Conservation (phyloP, 441 rosid genomes). For the Bruguiera hainesii region DNA sequence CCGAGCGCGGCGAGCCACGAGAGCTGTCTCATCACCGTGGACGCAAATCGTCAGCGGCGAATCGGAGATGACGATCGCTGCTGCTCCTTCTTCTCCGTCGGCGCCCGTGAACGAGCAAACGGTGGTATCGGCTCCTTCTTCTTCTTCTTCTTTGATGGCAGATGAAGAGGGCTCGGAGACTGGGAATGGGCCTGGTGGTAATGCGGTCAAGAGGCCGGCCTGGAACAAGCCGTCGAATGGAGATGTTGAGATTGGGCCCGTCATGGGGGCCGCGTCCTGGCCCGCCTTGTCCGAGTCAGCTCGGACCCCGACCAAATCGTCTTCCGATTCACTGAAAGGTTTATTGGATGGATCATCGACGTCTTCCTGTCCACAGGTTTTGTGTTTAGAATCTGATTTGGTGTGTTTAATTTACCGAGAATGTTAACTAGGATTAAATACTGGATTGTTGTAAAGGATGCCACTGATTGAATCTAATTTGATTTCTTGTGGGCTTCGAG, state of each 20-base stretch:
- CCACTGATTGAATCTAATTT: background rate
- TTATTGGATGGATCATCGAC: conserved; percentile 51
- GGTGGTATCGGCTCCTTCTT: conserved; percentile 10
- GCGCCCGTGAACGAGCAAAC: conserved; percentile 28
- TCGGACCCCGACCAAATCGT: conserved; percentile 45
- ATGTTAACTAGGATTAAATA: background rate
- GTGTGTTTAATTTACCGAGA: background rate
- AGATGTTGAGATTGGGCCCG: conserved; percentile 46
- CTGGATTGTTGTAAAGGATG: background rate
- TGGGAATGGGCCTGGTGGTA: conserved; percentile 37
- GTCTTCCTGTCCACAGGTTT: conserved; percentile 39
- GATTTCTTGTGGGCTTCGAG: background rate
- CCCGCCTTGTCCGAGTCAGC: conserved; percentile 81
- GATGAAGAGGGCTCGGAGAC: conserved; percentile 46
- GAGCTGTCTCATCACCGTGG: conserved; percentile 49
- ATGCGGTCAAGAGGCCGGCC: conserved; percentile 63
- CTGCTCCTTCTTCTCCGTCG: conserved; percentile 13
- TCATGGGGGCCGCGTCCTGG: conserved; percentile 85
- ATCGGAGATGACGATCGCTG: conserved; percentile 21
- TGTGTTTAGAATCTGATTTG: conserved; percentile 2
- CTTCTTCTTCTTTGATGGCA: conserved; percentile 19
- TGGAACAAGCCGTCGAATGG: conserved; percentile 78
- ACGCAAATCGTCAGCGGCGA: conserved; percentile 48
- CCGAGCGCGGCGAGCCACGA: conserved; percentile 34
- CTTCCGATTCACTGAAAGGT: conserved; percentile 64